A percentile compares a stretch with the other conserved stretches of the same genome.
Evolutionary conservation across 176 grass and related monocot species (phyloP).

Genomic region (Phyllostachys edulis): DNA sequence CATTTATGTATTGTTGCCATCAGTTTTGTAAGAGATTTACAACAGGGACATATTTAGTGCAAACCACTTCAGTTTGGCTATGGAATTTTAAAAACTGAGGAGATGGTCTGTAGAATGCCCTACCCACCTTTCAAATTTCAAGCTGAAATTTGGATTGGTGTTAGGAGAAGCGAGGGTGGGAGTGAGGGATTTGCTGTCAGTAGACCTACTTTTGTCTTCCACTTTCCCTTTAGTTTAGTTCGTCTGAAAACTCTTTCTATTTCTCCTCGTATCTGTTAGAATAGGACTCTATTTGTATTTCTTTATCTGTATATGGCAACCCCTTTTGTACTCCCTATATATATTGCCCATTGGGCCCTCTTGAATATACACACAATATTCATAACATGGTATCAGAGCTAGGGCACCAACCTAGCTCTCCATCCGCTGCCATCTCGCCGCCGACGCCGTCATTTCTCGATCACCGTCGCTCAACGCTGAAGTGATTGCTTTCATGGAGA

Average conservation of each 20-base stretch:
- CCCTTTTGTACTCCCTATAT: no score
- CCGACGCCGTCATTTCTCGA: no score
- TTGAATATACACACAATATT: no score
- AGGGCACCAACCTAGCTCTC: no score
- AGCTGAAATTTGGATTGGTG: background rate
- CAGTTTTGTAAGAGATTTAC: background rate
- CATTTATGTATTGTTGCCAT: background rate
- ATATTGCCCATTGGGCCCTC: no score
- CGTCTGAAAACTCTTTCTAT: background rate
- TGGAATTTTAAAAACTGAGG: background rate
- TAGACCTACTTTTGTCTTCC: background rate
- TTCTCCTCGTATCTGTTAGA: no score
- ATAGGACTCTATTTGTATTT: no score
- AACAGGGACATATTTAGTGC: background rate
- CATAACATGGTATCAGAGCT: no score
- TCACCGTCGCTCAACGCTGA: no score
- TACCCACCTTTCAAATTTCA: constrained; percentile 4
- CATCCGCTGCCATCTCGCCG: no score
- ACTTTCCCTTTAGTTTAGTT: background rate
- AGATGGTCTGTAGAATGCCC: background rate
- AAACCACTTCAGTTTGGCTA: background rate
- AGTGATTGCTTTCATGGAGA: no score
- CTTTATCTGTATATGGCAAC: no score
- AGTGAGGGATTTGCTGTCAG: background rate
- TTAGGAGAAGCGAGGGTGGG: background rate